phyloP scores from a whole-genome alignment of 768 basidiomycete genomes.

The Leucocoprinus leucothites region DNA sequence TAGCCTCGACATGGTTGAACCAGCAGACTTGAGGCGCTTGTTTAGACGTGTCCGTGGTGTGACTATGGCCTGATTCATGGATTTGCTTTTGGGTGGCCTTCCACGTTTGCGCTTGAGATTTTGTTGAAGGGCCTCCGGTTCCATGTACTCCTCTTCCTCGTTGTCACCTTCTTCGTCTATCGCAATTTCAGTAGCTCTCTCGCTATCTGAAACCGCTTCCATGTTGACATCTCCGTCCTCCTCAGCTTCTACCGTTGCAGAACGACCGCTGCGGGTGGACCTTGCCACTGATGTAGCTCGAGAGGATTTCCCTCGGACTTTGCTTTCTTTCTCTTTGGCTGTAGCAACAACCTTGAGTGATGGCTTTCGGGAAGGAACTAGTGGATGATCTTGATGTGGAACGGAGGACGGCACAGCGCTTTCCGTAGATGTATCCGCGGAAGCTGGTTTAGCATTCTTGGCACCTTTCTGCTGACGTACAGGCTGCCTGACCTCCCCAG shows the following conservation, averaged over 20 bases:
- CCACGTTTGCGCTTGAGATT: constrained; percentile 18
- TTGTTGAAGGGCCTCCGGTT: constrained; percentile 11
- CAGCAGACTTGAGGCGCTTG: constrained; percentile 38
- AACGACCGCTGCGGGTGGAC: constrained; percentile 1
- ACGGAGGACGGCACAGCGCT: constrained; percentile 53
- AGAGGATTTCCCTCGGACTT: background rate
- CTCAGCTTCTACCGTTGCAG: constrained; percentile 1
- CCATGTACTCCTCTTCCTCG: constrained; percentile 16
- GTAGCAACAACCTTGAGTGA: background rate
- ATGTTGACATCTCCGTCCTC: constrained; percentile 14
- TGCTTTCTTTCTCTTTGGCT: constrained; percentile 6
- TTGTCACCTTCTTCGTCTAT: constrained; percentile 15
- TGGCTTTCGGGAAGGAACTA: constrained; percentile 2
- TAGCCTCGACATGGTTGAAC: constrained; percentile 21
- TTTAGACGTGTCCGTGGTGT: constrained; percentile 29
- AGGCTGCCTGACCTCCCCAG: background rate
- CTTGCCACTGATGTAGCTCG: background rate
- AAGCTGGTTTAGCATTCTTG: background rate
- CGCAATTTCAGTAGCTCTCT: background rate
- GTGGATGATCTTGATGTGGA: constrained; percentile 45
- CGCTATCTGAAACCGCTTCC: constrained; percentile 6
- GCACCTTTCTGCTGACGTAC: background rate
- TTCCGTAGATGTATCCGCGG: constrained; percentile 28
- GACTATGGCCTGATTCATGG: constrained; percentile 25
- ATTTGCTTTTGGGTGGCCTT: constrained; percentile 19